Evolutionary conservation across 2,329 filamentous ascomycete species (phyloP), one percentile per base, ranked within the genome.

Genomic region (Geosmithia morbida): DNA sequence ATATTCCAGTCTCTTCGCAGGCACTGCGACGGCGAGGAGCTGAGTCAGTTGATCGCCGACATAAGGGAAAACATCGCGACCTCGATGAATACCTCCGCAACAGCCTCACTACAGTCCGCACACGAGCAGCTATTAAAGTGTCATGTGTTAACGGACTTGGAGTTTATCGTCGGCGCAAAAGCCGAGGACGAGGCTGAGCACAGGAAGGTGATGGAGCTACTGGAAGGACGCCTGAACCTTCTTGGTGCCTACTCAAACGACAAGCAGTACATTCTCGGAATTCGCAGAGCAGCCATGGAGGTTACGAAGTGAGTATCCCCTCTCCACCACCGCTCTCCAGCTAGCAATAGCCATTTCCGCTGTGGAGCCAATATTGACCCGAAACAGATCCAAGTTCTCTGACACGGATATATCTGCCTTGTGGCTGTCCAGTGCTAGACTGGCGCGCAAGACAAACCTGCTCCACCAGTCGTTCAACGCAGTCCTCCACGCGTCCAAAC

Each of bases 391-490:
- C 6, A 67, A 73, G 26, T 92, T 87, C 55, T 74, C 72, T 2
- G 74, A 85, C 52, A 67, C 78, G 2, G 85, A 95, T 52, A 80
- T 94, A 52, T 90, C 89, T 2, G 77, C 82, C 1, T 72, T 87
- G 10, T 98, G 90, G 90, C 69, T 97, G 2, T 79, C 81, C 2
- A 94, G 83, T 54, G 87, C 90, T 41, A 79, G 84, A 51, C 73
- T 98, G 29, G 88, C 90, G 17, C 78, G 92, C 49, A 96, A 97
- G 65, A 78, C 84, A 7, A 85, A 85, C 51, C 84, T 85, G 16
- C 82, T 82, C 47, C 83, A 87, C 48, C 88, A 90, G 55, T 94
- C 92, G 1, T 95, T 96, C 67, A 92, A 94, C 59, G 88, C 90
- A 14, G 87, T 97, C 20, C 73, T 97, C 2, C 87, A 92, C 63